These are phyloP conservation scores for Asterophora parasitica DNA, from an alignment of 768 basidiomycete species.

Conservation along the genomic window DNA sequence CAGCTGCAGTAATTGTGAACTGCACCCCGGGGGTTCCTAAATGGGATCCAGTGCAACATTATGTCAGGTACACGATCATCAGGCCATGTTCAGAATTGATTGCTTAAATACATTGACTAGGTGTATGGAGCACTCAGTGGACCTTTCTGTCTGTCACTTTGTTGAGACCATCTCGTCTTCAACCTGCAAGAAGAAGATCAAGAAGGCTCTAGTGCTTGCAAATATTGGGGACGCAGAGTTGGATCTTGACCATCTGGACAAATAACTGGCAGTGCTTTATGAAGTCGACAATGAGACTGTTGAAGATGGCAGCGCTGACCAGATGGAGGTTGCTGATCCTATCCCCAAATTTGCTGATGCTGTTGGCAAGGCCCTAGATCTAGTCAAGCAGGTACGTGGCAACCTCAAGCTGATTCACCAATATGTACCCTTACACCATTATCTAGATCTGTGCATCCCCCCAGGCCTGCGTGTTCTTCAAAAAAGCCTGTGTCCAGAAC, in stretches of 20 bases:
- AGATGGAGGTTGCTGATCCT: background rate
- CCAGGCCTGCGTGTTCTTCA: background rate
- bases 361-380: constrained; percentile 2
- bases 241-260: background rate
- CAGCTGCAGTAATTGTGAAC: background rate
- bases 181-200: constrained; percentile 23
- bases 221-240: background rate
- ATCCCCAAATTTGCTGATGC: background rate
- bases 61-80: background rate
- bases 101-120: background rate
- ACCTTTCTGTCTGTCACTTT: constrained; percentile 13
- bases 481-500: background rate
- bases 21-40: background rate
- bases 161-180: constrained; percentile 3
- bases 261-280: background rate
- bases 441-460: constrained; percentile 7
- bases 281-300: background rate
- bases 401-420: background rate
- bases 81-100: too few species aligned
- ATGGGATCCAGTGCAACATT: background rate
- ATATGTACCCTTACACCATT: background rate
- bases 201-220: background rate
- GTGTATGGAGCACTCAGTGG: constrained; percentile 19
- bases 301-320: too few species aligned
- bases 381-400: constrained; percentile 7